Evolutionary conservation across 2,329 filamentous ascomycete genomes (phyloP), one percentile per base, ranked within the genome.

Genomic region (Ceratocystis diversiconidia): DNA sequence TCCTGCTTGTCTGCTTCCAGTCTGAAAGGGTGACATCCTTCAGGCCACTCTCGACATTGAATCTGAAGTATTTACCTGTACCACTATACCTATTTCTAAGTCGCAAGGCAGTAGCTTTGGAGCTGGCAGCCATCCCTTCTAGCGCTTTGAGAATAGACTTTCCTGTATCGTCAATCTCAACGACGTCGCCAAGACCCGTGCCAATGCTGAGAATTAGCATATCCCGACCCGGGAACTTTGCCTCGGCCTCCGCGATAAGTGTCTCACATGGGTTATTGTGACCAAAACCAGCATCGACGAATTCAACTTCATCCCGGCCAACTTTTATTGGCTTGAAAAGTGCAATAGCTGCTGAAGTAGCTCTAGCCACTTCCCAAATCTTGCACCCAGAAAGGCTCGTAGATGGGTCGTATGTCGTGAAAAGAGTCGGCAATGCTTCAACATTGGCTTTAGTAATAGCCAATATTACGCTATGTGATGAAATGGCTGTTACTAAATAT

Each of bases 341-440:
- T 0, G 71, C 70, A 0, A 71, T 69, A 2, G 72, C 71, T 2
- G 72, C 71, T 1, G 71, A 72, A n/a, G 71, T 72, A 2, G 72
- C 72, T 2, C 71, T 69, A 8, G 71, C 73, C 2, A 72, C 68
- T 32, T 74, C 59, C 72, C 72, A 74, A 7, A 74, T 72, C 1
- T 68, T 67, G 63, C 71, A 74, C 48, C 55, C 61, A 10, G 68
- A 12, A 46, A 71, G 68, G 41, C 22, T 63, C 10, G 64, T 43
- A 3, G 69, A 68, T n/a, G 61, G 68, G 59, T 72, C 70, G 61
- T 72, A 73, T 2, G 71, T 73, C 46, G 57, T 71, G 57, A 74
- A 71, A 1, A 73, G 68, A 0, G 68, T 71, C 0, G 65, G 65
- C 3, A 46, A 46, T 66, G 2, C 74, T 22, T 55, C 50, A 4